These are phyloP conservation scores for Gliomastix tumulicola DNA, from an alignment of 2,329 filamentous ascomycete species.

Conservation along the genomic window DNA sequence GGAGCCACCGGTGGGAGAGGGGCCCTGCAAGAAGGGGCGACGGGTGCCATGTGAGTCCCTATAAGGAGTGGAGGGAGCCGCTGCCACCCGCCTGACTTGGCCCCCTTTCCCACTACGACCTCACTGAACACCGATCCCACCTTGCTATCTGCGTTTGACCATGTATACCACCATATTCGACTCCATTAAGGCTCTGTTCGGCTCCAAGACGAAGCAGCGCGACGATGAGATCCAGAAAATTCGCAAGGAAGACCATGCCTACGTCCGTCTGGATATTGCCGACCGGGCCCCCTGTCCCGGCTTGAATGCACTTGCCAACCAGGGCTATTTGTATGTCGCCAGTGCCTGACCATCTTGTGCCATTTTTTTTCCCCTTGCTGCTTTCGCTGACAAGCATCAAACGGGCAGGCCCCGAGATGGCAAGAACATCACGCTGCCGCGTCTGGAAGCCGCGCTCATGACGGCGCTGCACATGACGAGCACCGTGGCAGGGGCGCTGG, in stretches of 20 bases:
- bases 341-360: too few species aligned
- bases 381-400: too few species aligned
- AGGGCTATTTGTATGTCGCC: constrained; percentile 21
- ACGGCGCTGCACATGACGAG: too few species aligned
- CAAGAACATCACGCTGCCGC: too few species aligned
- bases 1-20: background rate
- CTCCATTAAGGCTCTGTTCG: background rate
- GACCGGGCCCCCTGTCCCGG: background rate
- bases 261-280: background rate
- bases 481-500: too few species aligned
- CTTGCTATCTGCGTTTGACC: too few species aligned
- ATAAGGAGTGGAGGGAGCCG: background rate
- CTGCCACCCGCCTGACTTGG: background rate
- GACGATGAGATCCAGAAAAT: too few species aligned
- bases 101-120: background rate
- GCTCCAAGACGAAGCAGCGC: background rate
- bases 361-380: too few species aligned
- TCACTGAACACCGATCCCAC: background rate
- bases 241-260: too few species aligned
- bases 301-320: constrained; percentile 20
- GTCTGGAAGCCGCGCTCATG: too few species aligned
- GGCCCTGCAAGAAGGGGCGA: background rate
- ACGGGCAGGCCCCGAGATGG: too few species aligned
- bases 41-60: background rate
- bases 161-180: background rate